Conservation (phyloP, 441 rosid species). For the Gossypium gossypioides region DNA sequence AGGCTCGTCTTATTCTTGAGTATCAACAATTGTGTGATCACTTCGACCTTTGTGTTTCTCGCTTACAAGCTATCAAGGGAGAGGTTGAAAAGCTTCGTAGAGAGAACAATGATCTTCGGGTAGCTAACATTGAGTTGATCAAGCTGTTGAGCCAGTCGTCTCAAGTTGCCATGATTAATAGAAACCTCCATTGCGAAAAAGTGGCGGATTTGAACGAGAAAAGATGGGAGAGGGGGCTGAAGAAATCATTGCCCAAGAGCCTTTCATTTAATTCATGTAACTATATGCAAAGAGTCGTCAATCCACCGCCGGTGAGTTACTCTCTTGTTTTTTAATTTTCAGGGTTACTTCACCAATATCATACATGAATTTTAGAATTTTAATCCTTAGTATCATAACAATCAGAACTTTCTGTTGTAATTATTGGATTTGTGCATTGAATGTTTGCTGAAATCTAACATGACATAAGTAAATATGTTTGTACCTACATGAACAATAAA, state of each 20-base stretch:
- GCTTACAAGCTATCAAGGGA: constrained; percentile 37
- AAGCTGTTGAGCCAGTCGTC: constrained; percentile 40
- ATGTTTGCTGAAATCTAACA: no score
- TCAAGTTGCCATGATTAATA: constrained; percentile 19
- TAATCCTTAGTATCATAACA: no score
- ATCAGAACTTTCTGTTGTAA: no score
- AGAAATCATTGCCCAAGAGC: constrained; percentile 44
- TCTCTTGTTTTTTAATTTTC: no score
- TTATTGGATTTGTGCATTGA: no score
- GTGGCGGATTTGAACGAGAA: constrained; percentile 17
- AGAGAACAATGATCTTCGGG: constrained; percentile 47
- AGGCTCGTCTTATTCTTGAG: constrained; percentile 62
- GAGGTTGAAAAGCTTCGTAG: constrained; percentile 45
- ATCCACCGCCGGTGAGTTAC: constrained; percentile 13
- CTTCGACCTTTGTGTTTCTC: constrained; percentile 45
- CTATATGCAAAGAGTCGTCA: constrained; percentile 19
- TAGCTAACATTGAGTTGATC: constrained; percentile 44
- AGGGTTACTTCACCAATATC: no score
- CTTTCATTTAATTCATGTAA: constrained; percentile 50
- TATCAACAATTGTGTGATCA: constrained; percentile 54
- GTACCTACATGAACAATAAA: no score
- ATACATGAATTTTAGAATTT: no score
- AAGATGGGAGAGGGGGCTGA: constrained; percentile 25
- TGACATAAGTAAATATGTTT: no score
- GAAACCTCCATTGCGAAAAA: constrained; percentile 25